Base-by-base conservation (phyloP, 345 rosid genomes). In the Populus alba region DNA sequence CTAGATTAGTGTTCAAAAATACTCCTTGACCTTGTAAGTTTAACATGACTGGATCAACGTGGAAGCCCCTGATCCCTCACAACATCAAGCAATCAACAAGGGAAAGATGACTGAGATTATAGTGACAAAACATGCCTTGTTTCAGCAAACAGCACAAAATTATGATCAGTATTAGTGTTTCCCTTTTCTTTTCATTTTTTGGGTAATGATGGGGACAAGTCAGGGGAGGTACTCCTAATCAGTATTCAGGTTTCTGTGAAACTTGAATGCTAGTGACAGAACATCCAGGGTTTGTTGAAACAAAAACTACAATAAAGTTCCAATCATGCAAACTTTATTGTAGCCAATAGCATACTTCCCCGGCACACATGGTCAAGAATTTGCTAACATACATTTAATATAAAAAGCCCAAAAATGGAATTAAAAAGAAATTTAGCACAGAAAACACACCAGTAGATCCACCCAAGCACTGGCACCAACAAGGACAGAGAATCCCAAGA, bases 391-490 rank as follows among this genome's bases (percentile, higher is more conserved):
- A 33, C 18, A 29, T 8, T 22, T 1, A 57, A 38, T 1, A 38
- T 11, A 53, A 67, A 68, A 22, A 35, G 29, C 7, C 12, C 39
- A 37, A 65, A 10, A 13, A 23, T 59, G 16, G 15, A 35, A 47
- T 53, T 0, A 5, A 31, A 2, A 45, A 47, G 1, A 57, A 49
- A 57, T 70, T 39, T 37, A 22, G 77, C 57, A 72, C 61, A 47
- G 41, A 55, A 74, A 72, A 74, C 85, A 6, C 53, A 96, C 99
- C 98, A 96, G 83, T 76, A 96, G 85, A 87, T 96, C 98, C 41
- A 91, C 98, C 98, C 99, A 96, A 15, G 98, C 94, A 86, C 89
- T 96, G 69, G 97, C 94, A 70, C 94, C 98, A 63, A 94, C 97
- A 70, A 96, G 92, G 83, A 96, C 87, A 35, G 99, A 96, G 88